phyloP scores from a whole-genome alignment of 805 yeast genomes.

The Nematodospora valgi region DNA sequence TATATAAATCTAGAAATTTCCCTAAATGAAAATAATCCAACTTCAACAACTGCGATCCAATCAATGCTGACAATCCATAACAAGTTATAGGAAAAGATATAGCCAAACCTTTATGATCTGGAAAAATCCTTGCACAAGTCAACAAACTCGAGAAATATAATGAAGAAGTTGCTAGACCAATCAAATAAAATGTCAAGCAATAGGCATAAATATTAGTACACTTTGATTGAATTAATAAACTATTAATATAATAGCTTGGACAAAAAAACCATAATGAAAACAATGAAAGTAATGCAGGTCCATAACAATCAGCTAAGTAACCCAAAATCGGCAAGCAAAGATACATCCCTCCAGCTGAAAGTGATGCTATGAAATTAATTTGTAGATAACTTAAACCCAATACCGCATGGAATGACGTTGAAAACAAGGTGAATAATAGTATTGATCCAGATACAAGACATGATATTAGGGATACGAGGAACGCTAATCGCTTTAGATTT shows the following conservation, averaged over 20 bases:
- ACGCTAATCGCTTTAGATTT: constrained; percentile 48
- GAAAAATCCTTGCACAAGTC: constrained; percentile 85
- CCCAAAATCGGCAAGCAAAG: constrained; percentile 81
- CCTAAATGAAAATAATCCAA: constrained; percentile 30
- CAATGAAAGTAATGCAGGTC: constrained; percentile 69
- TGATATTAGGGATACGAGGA: constrained; percentile 52
- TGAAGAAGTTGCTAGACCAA: constrained; percentile 73
- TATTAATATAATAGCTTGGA: constrained; percentile 58
- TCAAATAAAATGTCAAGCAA: constrained; percentile 50
- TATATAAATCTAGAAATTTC: constrained; percentile 42
- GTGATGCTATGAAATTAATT: constrained; percentile 69
- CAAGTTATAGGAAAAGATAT: constrained; percentile 86
- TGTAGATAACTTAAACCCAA: constrained; percentile 61
- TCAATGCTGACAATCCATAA: constrained; percentile 77
- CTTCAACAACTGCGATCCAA: constrained; percentile 63
- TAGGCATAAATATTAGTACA: constrained; percentile 17
- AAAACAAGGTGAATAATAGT: constrained; percentile 74
- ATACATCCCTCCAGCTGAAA: constrained; percentile 78
- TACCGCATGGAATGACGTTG: constrained; percentile 60
- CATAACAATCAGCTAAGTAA: constrained; percentile 78
- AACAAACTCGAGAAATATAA: constrained; percentile 67
- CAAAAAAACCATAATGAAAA: constrained; percentile 58
- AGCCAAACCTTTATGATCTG: constrained; percentile 70
- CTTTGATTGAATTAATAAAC: constrained; percentile 15
- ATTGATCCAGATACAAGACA: constrained; percentile 83